A percentile compares a stretch with the other conserved stretches of the same genome.
These are phyloP conservation scores for Chaetomium olivaceum DNA, from an alignment of 2,329 filamentous ascomycete genomes.

Conservation along the genomic window DNA sequence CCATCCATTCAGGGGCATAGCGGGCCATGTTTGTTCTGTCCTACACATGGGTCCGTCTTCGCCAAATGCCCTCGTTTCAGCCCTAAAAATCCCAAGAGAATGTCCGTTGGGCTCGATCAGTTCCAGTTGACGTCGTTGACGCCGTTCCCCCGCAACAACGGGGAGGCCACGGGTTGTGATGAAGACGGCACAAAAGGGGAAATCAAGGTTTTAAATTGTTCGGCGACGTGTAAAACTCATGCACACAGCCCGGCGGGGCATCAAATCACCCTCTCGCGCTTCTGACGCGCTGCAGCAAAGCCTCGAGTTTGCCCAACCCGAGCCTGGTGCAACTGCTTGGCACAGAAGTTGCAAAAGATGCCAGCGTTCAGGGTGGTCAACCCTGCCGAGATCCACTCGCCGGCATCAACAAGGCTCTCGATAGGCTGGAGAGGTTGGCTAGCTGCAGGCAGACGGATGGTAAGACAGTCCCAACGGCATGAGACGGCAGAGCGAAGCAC, in stretches of 20 bases:
- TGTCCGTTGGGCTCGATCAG: background rate
- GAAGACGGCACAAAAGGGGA: background rate
- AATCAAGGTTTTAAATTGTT: background rate
- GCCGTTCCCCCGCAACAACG: background rate
- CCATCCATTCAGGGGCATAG: slow-evolving; percentile 15
- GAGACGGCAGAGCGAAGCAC: background rate
- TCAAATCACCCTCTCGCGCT: background rate
- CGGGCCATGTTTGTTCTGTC: slow-evolving; percentile 12
- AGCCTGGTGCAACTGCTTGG: slow-evolving; percentile 6
- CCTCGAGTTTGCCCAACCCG: background rate
- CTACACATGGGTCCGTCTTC: background rate
- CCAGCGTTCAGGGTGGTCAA: background rate
- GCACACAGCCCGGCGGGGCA: slow-evolving; percentile 15
- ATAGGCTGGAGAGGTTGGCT: background rate
- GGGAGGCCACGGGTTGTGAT: background rate
- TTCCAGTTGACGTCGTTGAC: background rate
- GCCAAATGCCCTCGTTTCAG: background rate
- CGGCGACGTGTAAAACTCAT: slow-evolving; percentile 12
- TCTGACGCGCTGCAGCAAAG: background rate
- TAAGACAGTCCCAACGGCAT: background rate
- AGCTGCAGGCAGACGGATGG: background rate
- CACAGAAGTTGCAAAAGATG: background rate
- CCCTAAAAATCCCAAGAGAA: background rate
- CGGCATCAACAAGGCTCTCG: background rate
- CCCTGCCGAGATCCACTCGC: slow-evolving; percentile 2